A percentile compares a stretch with the other conserved stretches of the same genome.
These are phyloP conservation scores for Neurospora sp. DNA, from an alignment of 495 filamentous ascomycete genomes.

Conservation along the genomic window DNA sequence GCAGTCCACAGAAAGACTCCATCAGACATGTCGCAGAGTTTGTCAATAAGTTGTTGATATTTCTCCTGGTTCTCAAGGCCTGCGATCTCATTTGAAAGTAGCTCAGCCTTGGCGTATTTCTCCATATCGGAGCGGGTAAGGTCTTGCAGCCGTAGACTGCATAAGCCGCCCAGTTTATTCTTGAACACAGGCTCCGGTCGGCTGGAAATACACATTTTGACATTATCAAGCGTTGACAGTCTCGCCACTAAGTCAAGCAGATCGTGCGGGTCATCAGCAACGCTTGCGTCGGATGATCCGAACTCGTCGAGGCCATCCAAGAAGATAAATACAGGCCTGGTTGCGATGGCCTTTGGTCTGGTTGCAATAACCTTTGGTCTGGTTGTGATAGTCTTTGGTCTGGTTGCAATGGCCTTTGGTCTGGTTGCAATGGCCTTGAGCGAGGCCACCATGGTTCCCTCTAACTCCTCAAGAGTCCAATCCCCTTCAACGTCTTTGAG, in stretches of 20 bases:
- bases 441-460: neutral
- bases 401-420: neutral
- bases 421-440: neutral
- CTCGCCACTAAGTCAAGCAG: neutral
- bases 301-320: constrained; percentile 17
- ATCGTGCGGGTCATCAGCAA: neutral
- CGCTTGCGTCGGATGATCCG: neutral
- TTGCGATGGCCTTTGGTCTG: neutral
- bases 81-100: neutral
- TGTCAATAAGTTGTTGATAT: constrained; percentile 1
- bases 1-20: constrained; percentile 36
- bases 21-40: constrained; percentile 16
- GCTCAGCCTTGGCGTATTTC: constrained; percentile 14
- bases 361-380: neutral
- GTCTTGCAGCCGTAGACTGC: constrained; percentile 19
- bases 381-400: no score
- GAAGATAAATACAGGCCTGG: constrained; percentile 12
- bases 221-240: constrained; percentile 1
- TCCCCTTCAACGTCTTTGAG: constrained; percentile 4
- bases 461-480: constrained; percentile 7
- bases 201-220: constrained; percentile 11
- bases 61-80: neutral
- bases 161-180: neutral
- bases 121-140: constrained; percentile 24
- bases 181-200: constrained; percentile 9